Conservation (phyloP, 805 yeast species). For the Teunomyces tritomae region DNA sequence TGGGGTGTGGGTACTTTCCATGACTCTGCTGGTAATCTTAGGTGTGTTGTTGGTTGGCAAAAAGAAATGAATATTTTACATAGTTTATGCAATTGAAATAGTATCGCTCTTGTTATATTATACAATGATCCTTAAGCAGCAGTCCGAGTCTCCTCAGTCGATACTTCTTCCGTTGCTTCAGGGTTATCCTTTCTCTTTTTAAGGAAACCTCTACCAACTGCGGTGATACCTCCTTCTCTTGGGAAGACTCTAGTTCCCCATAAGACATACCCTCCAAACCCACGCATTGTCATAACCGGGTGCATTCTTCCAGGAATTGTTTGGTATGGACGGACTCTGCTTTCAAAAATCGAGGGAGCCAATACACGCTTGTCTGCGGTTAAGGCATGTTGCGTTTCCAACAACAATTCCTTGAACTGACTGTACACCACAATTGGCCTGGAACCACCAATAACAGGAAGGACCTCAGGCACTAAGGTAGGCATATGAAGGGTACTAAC, state of each 20-base stretch:
- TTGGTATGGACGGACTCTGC: conserved; percentile 83
- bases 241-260: conserved; percentile 81
- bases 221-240: conserved; percentile 51
- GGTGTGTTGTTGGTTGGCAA: conserved; percentile 69
- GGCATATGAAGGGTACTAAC: conserved; percentile 73
- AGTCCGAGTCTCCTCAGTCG: background rate
- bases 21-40: conserved; percentile 51
- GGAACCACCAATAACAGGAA: conserved; percentile 75
- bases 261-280: conserved; percentile 87
- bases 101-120: background rate
- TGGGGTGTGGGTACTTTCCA: conserved; percentile 52
- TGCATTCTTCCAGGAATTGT: conserved; percentile 92
- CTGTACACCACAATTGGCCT: conserved; percentile 82
- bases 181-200: conserved; percentile 29
- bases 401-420: conserved; percentile 75
- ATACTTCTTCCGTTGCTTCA: background rate
- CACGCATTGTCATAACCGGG: conserved; percentile 90
- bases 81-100: background rate
- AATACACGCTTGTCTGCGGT: conserved; percentile 65
- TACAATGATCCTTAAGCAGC: background rate
- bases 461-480: conserved; percentile 56
- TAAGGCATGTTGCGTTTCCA: conserved; percentile 70
- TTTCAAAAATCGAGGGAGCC: conserved; percentile 80
- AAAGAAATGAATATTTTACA: conserved; percentile 4
- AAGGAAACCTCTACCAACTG: conserved; percentile 64